Evolutionary conservation across 2,329 filamentous ascomycete species (phyloP).

Genomic region (Xylaria sp.): DNA sequence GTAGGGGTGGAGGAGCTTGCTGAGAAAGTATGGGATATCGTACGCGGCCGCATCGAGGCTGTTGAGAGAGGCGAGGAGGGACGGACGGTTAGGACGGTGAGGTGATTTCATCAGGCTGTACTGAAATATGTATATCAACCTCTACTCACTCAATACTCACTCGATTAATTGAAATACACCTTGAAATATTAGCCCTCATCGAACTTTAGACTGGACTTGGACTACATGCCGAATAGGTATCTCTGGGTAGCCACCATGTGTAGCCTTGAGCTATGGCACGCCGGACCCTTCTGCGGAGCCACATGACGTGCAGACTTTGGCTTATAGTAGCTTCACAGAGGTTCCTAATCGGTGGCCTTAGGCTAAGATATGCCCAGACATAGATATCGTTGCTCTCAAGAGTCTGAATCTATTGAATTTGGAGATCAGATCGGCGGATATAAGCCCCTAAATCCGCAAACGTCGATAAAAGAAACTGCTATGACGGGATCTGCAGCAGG

Average conservation of each 20-base stretch:
- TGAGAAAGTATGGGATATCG: slow-evolving; percentile 65
- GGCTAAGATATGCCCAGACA: background rate
- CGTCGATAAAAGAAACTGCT: background rate
- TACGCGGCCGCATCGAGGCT: slow-evolving; percentile 58
- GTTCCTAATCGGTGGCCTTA: too few species aligned
- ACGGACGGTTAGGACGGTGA: slow-evolving; percentile 57
- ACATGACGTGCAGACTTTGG: too few species aligned
- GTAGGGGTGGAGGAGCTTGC: slow-evolving; percentile 66
- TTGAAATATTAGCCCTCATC: background rate
- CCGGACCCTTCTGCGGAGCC: background rate
- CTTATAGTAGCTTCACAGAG: background rate
- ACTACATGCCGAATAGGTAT: background rate
- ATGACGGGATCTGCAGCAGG: background rate
- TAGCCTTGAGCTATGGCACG: too few species aligned
- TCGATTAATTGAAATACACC: background rate
- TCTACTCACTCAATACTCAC: background rate
- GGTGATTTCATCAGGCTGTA: slow-evolving; percentile 41
- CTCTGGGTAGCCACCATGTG: background rate
- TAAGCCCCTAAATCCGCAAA: slow-evolving; percentile 24
- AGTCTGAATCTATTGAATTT: background rate
- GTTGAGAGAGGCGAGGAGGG: slow-evolving; percentile 64
- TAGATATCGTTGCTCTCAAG: background rate
- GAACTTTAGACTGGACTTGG: background rate
- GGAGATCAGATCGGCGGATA: slow-evolving; percentile 15
- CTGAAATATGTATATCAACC: background rate